phyloP scores from a whole-genome alignment of 345 rosid genomes.

The Mangifera indica region DNA sequence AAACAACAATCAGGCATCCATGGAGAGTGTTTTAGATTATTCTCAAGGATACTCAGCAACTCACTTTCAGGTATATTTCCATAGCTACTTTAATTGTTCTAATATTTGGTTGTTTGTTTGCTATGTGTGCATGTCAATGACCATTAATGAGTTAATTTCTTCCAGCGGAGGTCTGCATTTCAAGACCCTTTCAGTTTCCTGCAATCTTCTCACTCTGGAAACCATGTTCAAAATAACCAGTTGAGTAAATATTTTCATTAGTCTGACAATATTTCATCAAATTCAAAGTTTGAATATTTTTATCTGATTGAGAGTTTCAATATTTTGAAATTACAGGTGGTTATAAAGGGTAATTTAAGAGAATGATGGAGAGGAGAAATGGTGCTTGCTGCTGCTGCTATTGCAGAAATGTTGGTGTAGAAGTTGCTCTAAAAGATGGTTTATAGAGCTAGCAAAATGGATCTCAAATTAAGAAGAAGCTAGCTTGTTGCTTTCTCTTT shows the following conservation, averaged over 20 bases:
- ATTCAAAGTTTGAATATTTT: not conserved
- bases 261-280: not conserved
- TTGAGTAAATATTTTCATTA: conserved; percentile 24
- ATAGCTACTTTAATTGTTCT: not conserved
- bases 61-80: conserved; percentile 51
- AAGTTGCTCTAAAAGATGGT: conserved; percentile 17
- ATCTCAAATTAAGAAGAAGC: conserved; percentile 25
- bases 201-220: conserved; percentile 40
- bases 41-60: conserved; percentile 70
- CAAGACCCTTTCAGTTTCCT: conserved; percentile 41
- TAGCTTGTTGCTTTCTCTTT: conserved; percentile 14
- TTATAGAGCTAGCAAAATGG: conserved; percentile 15
- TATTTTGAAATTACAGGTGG: conserved; percentile 37
- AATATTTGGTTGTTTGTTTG: not conserved
- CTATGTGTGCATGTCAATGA: conserved; percentile 5
- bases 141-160: conserved; percentile 8
- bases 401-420: conserved; percentile 15
- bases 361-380: conserved; percentile 20
- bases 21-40: conserved; percentile 55
- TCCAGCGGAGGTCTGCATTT: conserved; percentile 51
- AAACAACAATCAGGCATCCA: conserved; percentile 42
- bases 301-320: conserved; percentile 20
- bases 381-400: conserved; percentile 8
- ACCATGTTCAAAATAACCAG: conserved; percentile 52
- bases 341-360: conserved; percentile 23